A percentile compares a stretch with the other conserved stretches of the same genome.
Evolutionary conservation across 352 stramenopile genomes (phyloP).

Genomic region (Pythium aquatile): DNA sequence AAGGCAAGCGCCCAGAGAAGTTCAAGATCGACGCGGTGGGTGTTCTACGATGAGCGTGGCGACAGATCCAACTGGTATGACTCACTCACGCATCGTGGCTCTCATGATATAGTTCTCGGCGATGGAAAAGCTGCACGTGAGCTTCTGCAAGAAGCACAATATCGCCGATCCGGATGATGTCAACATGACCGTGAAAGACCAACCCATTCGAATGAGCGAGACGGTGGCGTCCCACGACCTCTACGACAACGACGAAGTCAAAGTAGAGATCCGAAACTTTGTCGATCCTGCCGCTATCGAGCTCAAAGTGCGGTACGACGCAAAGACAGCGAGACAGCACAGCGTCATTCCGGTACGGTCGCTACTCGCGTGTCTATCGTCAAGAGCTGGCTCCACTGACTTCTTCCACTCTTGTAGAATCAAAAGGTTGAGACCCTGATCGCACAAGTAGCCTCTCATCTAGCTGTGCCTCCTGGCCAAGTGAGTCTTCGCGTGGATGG

Average conservation of each 20-base stretch:
- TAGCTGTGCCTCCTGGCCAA: constrained; percentile 22
- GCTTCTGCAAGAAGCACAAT: constrained; percentile 62
- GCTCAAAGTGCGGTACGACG: constrained; percentile 45
- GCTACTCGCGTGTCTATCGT: background rate
- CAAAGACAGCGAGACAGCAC: constrained; percentile 34
- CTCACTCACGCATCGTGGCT: background rate
- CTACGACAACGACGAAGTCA: constrained; percentile 62
- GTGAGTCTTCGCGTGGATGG: constrained; percentile 53
- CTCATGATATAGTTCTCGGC: constrained; percentile 33
- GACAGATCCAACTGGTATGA: background rate
- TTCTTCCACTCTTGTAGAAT: constrained; percentile 25
- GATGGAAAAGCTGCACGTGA: constrained; percentile 57
- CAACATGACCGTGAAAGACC: constrained; percentile 45
- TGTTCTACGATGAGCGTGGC: no score
- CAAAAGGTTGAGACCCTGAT: constrained; percentile 47
- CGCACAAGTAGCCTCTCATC: constrained; percentile 28
- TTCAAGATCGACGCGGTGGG: constrained; percentile 70
- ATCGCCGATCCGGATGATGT: constrained; percentile 51
- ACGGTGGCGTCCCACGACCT: constrained; percentile 51
- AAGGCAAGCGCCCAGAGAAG: constrained; percentile 49
- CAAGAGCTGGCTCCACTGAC: background rate
- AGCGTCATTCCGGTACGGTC: constrained; percentile 41
- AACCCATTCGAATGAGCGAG: constrained; percentile 40
- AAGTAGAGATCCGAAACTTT: constrained; percentile 42
- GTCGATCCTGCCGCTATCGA: constrained; percentile 37